A percentile compares a stretch with the other conserved stretches of the same genome.
Evolutionary conservation across 805 yeast species (phyloP).

Genomic region (Wickerhamiella parazyma): DNA sequence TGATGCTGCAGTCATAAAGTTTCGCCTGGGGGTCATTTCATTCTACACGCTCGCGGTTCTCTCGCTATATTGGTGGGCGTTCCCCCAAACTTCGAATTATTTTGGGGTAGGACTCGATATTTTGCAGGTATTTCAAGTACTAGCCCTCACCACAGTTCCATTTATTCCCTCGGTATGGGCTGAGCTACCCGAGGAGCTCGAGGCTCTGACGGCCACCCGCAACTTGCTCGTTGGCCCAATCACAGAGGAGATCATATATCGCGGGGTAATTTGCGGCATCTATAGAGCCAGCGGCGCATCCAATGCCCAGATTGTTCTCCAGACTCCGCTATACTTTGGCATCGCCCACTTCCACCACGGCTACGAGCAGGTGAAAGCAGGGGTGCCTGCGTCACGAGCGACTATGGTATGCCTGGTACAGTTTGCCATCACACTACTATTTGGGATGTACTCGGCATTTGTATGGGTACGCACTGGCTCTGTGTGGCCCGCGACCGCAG

Average conservation of each 20-base stretch:
- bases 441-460: conserved; percentile 54
- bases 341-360: conserved; percentile 72
- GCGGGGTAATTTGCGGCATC: conserved; percentile 33
- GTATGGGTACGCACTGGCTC: conserved; percentile 40
- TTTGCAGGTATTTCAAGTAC: neutral
- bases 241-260: conserved; percentile 63
- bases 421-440: conserved; percentile 48
- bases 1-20: conserved; percentile 3
- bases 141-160: neutral
- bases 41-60: conserved; percentile 1
- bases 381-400: conserved; percentile 25
- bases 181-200: neutral
- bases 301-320: conserved; percentile 21
- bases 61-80: too few relatives aligned
- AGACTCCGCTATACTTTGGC: conserved; percentile 57
- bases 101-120: neutral
- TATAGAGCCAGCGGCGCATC: conserved; percentile 19
- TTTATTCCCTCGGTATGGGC: neutral
- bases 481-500: conserved; percentile 42
- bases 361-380: conserved; percentile 30
- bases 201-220: conserved; percentile 22
- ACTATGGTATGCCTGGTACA: conserved; percentile 36
- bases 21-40: neutral
- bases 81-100: neutral
- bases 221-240: conserved; percentile 59